phyloP scores from a whole-genome alignment of 1,139 yeast species.

The Kodamaea anthophila region DNA sequence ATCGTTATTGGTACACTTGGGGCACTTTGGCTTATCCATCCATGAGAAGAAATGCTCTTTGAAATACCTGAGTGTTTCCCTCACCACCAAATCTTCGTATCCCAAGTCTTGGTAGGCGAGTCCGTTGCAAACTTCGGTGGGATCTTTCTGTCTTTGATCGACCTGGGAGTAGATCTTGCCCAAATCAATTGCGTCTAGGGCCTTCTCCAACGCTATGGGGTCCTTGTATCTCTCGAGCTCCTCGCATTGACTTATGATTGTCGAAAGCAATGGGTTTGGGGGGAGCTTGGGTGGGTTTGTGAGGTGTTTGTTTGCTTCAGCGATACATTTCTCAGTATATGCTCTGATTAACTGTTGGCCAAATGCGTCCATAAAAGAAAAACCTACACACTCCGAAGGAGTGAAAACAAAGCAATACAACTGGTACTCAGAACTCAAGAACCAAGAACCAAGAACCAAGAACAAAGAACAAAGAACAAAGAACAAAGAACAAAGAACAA shows the following conservation, averaged over 20 bases:
- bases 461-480: too few species aligned
- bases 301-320: too few species aligned
- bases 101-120: slow-evolving; percentile 22
- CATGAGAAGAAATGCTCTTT: slow-evolving; percentile 76
- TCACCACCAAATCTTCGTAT: slow-evolving; percentile 66
- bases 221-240: slow-evolving; percentile 7
- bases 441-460: too few species aligned
- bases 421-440: too few species aligned
- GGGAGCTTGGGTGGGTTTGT: slow-evolving; percentile 1
- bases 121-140: slow-evolving; percentile 1
- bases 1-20: slow-evolving; percentile 37
- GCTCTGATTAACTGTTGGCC: too few species aligned
- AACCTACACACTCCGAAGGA: too few species aligned
- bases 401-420: too few species aligned
- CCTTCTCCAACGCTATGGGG: slow-evolving; percentile 10
- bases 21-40: slow-evolving; percentile 70
- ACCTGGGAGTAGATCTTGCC: slow-evolving; percentile 31
- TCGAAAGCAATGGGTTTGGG: slow-evolving; percentile 4
- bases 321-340: too few species aligned
- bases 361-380: too few species aligned
- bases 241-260: slow-evolving; percentile 7
- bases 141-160: slow-evolving; percentile 21
- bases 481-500: too few species aligned
- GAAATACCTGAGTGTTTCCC: slow-evolving; percentile 67
- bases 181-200: slow-evolving; percentile 32